phyloP scores from a whole-genome alignment of 345 rosid genomes.

The Gossypium stocksii region DNA sequence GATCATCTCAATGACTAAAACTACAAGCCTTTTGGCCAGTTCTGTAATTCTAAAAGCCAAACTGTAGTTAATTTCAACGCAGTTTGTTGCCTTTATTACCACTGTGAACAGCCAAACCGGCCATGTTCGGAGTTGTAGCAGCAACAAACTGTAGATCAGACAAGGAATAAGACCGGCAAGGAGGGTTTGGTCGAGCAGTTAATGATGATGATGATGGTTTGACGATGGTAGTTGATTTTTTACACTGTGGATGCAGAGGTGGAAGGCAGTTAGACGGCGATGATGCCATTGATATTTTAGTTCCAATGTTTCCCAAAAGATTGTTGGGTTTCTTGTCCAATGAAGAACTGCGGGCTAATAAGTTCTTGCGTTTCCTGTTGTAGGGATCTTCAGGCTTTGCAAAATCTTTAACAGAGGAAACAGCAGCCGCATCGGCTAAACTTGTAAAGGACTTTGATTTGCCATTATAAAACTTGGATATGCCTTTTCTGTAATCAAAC shows the following conservation, averaged over 20 bases:
- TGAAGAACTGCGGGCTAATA: conserved; percentile 20
- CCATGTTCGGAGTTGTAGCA: conserved; percentile 7
- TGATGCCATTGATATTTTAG: conserved; percentile 13
- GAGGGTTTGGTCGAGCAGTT: conserved; percentile 15
- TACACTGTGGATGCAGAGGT: conserved; percentile 32
- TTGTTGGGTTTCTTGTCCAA: conserved; percentile 12
- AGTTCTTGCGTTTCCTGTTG: conserved; percentile 33
- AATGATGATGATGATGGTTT: conserved; percentile 13
- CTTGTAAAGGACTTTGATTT: conserved; percentile 51
- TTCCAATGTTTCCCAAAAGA: conserved; percentile 13
- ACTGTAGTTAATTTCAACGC: conserved; percentile 3
- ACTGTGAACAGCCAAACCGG: conserved; percentile 12
- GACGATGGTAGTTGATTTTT: conserved; percentile 14
- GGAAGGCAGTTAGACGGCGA: conserved; percentile 28
- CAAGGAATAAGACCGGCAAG: conserved; percentile 38
- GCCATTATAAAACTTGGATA: conserved; percentile 42
- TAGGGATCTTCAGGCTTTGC: conserved; percentile 40
- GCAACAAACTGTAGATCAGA: conserved; percentile 36
- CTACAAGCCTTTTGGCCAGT: neutral
- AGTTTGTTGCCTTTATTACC: conserved; percentile 22
- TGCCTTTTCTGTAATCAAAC: conserved; percentile 32
- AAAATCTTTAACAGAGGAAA: conserved; percentile 29
- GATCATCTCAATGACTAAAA: conserved; percentile 5
- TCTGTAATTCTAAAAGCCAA: neutral
- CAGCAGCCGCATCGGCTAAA: conserved; percentile 32